Conservation (phyloP, 2,329 filamentous ascomycete genomes). For the Chaetomiaceae sp. region DNA sequence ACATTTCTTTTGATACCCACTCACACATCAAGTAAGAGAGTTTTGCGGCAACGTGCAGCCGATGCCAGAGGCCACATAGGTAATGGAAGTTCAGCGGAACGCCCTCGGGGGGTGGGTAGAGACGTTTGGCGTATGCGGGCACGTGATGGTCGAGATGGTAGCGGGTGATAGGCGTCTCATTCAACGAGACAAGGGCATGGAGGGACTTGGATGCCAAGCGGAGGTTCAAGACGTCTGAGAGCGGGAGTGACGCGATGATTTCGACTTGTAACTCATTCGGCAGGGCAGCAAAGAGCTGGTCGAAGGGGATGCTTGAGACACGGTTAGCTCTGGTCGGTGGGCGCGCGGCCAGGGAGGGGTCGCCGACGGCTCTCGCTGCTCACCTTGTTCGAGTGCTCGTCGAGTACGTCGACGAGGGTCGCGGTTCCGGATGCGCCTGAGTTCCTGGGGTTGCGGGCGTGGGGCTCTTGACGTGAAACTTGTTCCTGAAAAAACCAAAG, state of each 20-base stretch:
- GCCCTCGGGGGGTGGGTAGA: slow-evolving; percentile 51
- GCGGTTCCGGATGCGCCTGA: slow-evolving; percentile 25
- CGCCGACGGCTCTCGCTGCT: slow-evolving; percentile 27
- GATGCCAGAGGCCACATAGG: slow-evolving; percentile 61
- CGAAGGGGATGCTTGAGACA: slow-evolving; percentile 40
- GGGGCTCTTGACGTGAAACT: slow-evolving; percentile 24
- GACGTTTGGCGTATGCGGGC: slow-evolving; percentile 53
- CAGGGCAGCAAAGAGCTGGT: slow-evolving; percentile 53
- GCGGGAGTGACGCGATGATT: slow-evolving; percentile 54
- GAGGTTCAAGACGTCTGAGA: slow-evolving; percentile 56
- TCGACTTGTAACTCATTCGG: slow-evolving; percentile 61
- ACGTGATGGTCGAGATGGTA: slow-evolving; percentile 57
- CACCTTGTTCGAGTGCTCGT: slow-evolving; percentile 26
- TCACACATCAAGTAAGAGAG: slow-evolving; percentile 57
- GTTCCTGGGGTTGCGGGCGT: slow-evolving; percentile 4
- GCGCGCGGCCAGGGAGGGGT: no score
- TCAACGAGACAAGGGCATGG: slow-evolving; percentile 54
- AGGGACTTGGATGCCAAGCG: slow-evolving; percentile 55
- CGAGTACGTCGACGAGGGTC: slow-evolving; percentile 20
- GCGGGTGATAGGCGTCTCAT: slow-evolving; percentile 57
- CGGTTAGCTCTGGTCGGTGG: background rate
- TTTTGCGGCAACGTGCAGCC: slow-evolving; percentile 60
- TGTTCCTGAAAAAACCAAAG: slow-evolving; percentile 39
- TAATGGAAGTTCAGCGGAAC: slow-evolving; percentile 53
- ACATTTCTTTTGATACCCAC: slow-evolving; percentile 62